Evolutionary conservation across 306 rosid genomes (phyloP).

Genomic region (Medicago truncatula): DNA sequence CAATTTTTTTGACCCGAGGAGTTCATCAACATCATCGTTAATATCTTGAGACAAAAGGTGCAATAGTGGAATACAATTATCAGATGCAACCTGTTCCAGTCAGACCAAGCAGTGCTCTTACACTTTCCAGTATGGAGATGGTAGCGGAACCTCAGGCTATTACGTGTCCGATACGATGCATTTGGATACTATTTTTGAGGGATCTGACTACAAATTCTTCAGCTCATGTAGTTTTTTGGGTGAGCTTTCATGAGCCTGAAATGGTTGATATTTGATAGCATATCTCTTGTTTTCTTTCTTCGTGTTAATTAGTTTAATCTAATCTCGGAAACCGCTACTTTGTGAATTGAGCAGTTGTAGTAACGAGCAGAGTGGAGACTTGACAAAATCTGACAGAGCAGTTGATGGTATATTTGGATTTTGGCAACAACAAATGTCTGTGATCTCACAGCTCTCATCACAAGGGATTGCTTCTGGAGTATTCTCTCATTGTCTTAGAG

Average conservation of each 20-base stretch:
- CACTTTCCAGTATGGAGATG: conserved; percentile 94
- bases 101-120: conserved; percentile 82
- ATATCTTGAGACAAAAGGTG: conserved; percentile 85
- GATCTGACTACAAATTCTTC: conserved; percentile 74
- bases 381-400: conserved; percentile 89
- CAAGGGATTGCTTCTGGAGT: conserved; percentile 84
- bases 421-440: conserved; percentile 87
- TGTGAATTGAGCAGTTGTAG: conserved; percentile 80
- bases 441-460: conserved; percentile 87
- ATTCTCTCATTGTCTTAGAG: conserved; percentile 95
- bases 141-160: conserved; percentile 95
- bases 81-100: conserved; percentile 74
- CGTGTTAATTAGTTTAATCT: conserved; percentile 29
- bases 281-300: not conserved
- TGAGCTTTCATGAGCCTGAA: conserved; percentile 50
- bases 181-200: conserved; percentile 62
- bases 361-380: conserved; percentile 79
- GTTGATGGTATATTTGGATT: conserved; percentile 97
- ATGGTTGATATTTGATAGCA: conserved; percentile 15
- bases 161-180: conserved; percentile 79
- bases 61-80: conserved; percentile 62
- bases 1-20: conserved; percentile 65
- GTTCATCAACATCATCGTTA: conserved; percentile 75
- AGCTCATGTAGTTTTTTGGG: conserved; percentile 88
- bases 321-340: conserved; percentile 43